phyloP scores from a whole-genome alignment of 2,329 filamentous ascomycete genomes.

The Zasmidium citrigriseum region DNA sequence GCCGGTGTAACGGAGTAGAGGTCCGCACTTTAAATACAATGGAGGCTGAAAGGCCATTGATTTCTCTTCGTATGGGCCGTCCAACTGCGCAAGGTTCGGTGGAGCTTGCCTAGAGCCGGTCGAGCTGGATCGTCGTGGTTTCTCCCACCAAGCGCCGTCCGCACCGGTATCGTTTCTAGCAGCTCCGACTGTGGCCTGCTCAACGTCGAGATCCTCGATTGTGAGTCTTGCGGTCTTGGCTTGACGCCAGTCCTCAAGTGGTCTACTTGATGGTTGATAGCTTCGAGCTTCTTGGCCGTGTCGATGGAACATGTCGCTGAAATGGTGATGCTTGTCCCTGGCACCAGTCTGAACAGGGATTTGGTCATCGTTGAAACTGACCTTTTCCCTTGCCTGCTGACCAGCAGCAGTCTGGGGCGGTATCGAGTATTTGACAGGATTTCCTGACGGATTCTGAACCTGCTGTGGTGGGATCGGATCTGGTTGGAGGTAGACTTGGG shows the following conservation, averaged over 20 bases:
- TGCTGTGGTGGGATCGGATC: conserved; percentile 35
- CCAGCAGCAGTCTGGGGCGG: conserved; percentile 40
- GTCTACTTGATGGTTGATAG: conserved; percentile 58
- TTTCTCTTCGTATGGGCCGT: conserved; percentile 66
- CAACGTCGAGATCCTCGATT: conserved; percentile 46
- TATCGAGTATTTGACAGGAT: conserved; percentile 34
- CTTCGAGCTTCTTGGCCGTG: conserved; percentile 45
- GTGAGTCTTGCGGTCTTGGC: conserved; percentile 42
- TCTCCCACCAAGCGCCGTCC: conserved; percentile 73
- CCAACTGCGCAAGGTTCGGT: conserved; percentile 53
- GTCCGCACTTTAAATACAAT: conserved; percentile 85
- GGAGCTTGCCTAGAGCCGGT: conserved; percentile 28
- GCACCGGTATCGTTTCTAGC: conserved; percentile 4
- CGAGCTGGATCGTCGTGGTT: conserved; percentile 26
- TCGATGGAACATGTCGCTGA: conserved; percentile 42
- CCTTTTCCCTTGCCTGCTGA: conserved; percentile 40
- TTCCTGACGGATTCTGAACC: conserved; percentile 14
- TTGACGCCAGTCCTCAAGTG: conserved; percentile 59
- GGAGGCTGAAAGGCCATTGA: conserved; percentile 76
- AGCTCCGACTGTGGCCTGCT: conserved; percentile 19
- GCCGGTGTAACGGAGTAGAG: conserved; percentile 85
- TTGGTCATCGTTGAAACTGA: conserved; percentile 41
- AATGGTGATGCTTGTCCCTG: conserved; percentile 34
- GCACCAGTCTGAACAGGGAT: background rate
- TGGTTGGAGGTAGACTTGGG: conserved; percentile 39